phyloP scores from a whole-genome alignment of 352 stramenopile species.

The Nothophytophthora sp. region DNA sequence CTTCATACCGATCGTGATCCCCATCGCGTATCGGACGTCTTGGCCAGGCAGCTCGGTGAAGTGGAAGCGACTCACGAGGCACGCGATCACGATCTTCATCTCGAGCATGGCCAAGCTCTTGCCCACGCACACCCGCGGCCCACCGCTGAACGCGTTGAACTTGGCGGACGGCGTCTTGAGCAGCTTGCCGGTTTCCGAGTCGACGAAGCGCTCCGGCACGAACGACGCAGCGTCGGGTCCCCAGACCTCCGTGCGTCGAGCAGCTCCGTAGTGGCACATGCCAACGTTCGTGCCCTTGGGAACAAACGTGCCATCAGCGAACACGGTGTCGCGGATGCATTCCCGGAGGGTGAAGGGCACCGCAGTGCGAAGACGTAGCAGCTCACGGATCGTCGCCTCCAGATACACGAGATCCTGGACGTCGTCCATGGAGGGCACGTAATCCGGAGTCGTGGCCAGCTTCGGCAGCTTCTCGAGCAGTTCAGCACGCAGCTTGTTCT shows the following conservation, averaged over 20 bases:
- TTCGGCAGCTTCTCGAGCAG: constrained; percentile 39
- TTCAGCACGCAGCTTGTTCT: constrained; percentile 43
- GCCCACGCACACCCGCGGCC: constrained; percentile 67
- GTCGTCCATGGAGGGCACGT: constrained; percentile 47
- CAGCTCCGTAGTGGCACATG: constrained; percentile 55
- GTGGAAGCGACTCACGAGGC: constrained; percentile 51
- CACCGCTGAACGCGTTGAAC: constrained; percentile 72
- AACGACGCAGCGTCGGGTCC: constrained; percentile 47
- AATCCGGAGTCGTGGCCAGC: constrained; percentile 17
- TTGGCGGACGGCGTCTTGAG: constrained; percentile 47
- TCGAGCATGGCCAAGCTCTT: constrained; percentile 67
- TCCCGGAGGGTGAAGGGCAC: constrained; percentile 34
- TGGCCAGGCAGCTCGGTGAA: constrained; percentile 28
- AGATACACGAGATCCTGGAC: constrained; percentile 55
- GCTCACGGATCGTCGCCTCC: constrained; percentile 61
- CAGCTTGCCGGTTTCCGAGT: constrained; percentile 34
- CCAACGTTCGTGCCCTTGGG: constrained; percentile 42
- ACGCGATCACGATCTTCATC: constrained; percentile 63
- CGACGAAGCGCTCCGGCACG: constrained; percentile 47
- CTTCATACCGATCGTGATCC: constrained; percentile 47
- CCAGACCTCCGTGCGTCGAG: constrained; percentile 55
- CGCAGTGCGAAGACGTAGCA: constrained; percentile 60
- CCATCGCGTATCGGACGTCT: constrained; percentile 30
- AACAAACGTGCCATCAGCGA: constrained; percentile 73
- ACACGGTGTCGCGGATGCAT: constrained; percentile 44